Conservation (phyloP, 768 basidiomycete species). For the Agaricus bisporus region DNA sequence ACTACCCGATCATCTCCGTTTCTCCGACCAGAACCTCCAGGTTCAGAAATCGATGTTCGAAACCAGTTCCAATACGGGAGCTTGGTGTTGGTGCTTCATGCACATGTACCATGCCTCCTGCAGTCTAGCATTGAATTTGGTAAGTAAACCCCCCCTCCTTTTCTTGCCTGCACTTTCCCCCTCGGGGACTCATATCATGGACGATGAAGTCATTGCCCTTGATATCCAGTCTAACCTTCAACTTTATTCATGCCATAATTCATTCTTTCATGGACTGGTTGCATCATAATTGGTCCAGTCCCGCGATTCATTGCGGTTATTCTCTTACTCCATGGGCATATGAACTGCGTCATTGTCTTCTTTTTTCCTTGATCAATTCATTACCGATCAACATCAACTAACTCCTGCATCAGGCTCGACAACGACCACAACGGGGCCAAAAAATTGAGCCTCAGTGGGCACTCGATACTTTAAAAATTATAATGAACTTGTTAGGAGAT, state of each 20-base stretch:
- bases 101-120: slow-evolving; percentile 70
- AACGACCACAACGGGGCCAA: slow-evolving; percentile 29
- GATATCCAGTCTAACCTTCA: slow-evolving; percentile 2
- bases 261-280: slow-evolving; percentile 3
- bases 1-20: slow-evolving; percentile 67
- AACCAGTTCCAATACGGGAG: slow-evolving; percentile 70
- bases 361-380: slow-evolving; percentile 2
- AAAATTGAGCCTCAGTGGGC: slow-evolving; percentile 39
- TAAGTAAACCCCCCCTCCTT: slow-evolving; percentile 27
- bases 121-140: slow-evolving; percentile 55
- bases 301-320: neutral
- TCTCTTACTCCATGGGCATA: neutral
- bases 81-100: slow-evolving; percentile 78
- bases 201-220: slow-evolving; percentile 8
- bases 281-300: slow-evolving; percentile 7
- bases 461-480: slow-evolving; percentile 33
- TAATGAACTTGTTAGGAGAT: slow-evolving; percentile 42
- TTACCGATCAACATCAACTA: neutral
- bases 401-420: slow-evolving; percentile 28
- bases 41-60: slow-evolving; percentile 75
- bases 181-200: neutral
- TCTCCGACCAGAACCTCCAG: slow-evolving; percentile 61
- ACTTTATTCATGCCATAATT: slow-evolving; percentile 11
- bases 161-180: neutral
- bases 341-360: slow-evolving; percentile 3